phyloP scores from a whole-genome alignment of 192 early-diverging fungal species.

The Dimargaris cristalligena region DNA sequence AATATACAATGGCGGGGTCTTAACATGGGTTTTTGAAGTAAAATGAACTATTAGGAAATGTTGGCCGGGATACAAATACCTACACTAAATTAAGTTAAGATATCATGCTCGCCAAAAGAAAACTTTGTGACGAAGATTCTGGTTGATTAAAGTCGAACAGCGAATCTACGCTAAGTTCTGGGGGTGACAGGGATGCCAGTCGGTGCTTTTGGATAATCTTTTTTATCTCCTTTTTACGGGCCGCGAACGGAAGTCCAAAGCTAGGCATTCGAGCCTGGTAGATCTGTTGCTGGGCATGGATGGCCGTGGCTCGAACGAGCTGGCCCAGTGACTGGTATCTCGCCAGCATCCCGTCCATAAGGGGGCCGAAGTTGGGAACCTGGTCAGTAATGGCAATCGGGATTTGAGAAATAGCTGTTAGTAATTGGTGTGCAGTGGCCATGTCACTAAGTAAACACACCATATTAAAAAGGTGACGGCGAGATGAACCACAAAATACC shows the following conservation, averaged over 20 bases:
- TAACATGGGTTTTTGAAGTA: no score
- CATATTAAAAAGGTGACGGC: background rate
- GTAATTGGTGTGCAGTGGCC: background rate
- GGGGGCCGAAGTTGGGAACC: slow-evolving; percentile 72
- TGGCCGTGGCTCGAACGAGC: slow-evolving; percentile 64
- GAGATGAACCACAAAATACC: background rate
- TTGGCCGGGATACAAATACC: no score
- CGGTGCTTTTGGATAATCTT: background rate
- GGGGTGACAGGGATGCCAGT: background rate
- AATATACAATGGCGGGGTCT: no score
- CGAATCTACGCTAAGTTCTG: no score
- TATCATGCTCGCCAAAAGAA: no score
- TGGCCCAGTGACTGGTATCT: slow-evolving; percentile 52
- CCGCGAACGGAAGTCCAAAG: background rate
- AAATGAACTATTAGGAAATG: no score
- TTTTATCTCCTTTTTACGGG: background rate
- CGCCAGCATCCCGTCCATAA: slow-evolving; percentile 64
- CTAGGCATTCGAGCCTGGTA: background rate
- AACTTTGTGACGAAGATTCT: no score
- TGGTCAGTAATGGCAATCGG: slow-evolving; percentile 15
- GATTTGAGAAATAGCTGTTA: background rate
- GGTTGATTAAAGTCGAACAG: no score
- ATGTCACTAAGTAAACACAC: background rate
- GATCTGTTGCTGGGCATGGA: slow-evolving; percentile 38
- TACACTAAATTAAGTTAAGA: no score